These are phyloP conservation scores for Penicillium sp. DNA, from an alignment of 2,329 filamentous ascomycete species.

Conservation along the genomic window DNA sequence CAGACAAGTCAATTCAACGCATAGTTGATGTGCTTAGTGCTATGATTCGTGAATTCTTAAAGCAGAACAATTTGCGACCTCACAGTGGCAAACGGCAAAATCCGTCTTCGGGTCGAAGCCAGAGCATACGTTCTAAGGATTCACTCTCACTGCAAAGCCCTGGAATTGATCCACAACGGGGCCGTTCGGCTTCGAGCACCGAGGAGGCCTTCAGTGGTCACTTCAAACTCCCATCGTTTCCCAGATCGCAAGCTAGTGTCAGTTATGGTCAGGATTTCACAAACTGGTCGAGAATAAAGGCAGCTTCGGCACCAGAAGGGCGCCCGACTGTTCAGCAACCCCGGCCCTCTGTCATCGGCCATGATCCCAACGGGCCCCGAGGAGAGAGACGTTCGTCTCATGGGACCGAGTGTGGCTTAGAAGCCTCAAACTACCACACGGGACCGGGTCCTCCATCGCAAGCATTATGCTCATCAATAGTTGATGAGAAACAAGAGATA, in stretches of 20 bases:
- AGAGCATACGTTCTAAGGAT: neutral
- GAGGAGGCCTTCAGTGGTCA: slow-evolving; percentile 28
- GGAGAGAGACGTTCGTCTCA: neutral
- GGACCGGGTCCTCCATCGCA: neutral
- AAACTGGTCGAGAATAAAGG: slow-evolving; percentile 47
- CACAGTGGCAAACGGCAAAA: slow-evolving; percentile 30
- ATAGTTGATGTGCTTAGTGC: slow-evolving; percentile 68
- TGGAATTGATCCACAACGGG: neutral
- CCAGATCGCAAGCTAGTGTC: slow-evolving; percentile 9
- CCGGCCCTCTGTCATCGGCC: neutral
- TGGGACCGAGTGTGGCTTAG: neutral
- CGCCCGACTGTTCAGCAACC: neutral
- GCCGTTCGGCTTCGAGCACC: slow-evolving; percentile 5
- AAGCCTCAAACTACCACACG: neutral
- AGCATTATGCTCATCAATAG: too few relatives aligned
- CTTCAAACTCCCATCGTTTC: slow-evolving; percentile 35
- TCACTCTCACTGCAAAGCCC: neutral
- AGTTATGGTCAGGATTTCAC: slow-evolving; percentile 30
- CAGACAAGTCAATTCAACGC: slow-evolving; percentile 52
- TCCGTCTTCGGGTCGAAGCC: slow-evolving; percentile 6
- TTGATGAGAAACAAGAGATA: neutral
- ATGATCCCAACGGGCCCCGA: neutral
- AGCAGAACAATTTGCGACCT: slow-evolving; percentile 69
- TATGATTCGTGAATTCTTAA: slow-evolving; percentile 73
- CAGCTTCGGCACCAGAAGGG: slow-evolving; percentile 24